phyloP scores from a whole-genome alignment of 202 grass and related monocot genomes.

The Miscanthus sacchariflorus region DNA sequence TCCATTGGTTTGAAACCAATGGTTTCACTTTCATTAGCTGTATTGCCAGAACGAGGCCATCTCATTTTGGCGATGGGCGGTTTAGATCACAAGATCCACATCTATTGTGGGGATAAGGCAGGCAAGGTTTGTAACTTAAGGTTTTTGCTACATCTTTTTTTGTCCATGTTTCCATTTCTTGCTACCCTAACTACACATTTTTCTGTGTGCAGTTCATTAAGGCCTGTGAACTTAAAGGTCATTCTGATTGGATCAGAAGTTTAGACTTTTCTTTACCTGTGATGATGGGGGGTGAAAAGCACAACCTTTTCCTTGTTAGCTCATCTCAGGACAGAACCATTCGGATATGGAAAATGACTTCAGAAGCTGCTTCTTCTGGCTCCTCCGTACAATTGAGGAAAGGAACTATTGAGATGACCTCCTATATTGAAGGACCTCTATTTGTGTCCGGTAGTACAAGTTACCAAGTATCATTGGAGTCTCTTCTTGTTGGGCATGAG shows the following conservation, averaged over 20 bases:
- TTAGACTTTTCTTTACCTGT: conserved; percentile 90
- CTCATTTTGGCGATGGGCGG: conserved; percentile 94
- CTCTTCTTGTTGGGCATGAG: conserved; percentile 91
- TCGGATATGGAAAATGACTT: conserved; percentile 89
- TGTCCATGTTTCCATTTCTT: conserved; percentile 14
- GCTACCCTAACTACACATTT: conserved; percentile 40
- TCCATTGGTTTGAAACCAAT: conserved; percentile 84
- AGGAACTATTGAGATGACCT: conserved; percentile 72
- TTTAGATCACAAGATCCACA: conserved; percentile 89
- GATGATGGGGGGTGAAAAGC: conserved; percentile 51
- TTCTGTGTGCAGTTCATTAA: conserved; percentile 61
- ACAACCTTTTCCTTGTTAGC: conserved; percentile 85
- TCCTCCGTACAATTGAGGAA: conserved; percentile 48
- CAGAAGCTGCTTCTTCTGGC: conserved; percentile 47
- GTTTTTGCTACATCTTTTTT: not conserved
- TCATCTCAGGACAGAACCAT: conserved; percentile 98
- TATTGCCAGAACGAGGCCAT: conserved; percentile 55
- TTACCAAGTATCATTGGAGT: conserved; percentile 86
- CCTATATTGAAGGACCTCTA: conserved; percentile 91
- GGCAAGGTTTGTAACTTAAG: conserved; percentile 73
- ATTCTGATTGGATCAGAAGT: conserved; percentile 97
- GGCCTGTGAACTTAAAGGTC: conserved; percentile 92
- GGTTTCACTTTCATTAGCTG: conserved; percentile 90
- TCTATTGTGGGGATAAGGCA: conserved; percentile 71
- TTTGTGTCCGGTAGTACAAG: conserved; percentile 60